Evolutionary conservation across 2,329 filamentous ascomycete genomes (phyloP), one percentile per base, ranked within the genome.

Genomic region (Scytalidium sp.): DNA sequence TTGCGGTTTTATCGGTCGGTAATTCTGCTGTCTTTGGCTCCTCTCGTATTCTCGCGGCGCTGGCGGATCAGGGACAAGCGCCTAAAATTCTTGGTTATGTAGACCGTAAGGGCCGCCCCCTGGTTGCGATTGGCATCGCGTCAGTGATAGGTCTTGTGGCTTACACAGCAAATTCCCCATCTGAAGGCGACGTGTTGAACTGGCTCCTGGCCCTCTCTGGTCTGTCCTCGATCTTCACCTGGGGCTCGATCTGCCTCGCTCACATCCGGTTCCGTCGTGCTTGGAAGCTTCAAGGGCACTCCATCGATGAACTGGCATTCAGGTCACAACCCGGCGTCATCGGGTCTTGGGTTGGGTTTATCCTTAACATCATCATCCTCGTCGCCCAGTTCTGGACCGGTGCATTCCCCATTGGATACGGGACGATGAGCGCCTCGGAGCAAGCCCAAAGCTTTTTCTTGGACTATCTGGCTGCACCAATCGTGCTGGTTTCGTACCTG

Each of bases 11-110:
- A 19, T 95, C 90, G 1, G 92, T 97, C 52, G 91, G 91, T 50
- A 97, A 96, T 69, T 93, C 90, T 6, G 85, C 91, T 53, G 86
- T 97, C 52, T 97, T 96, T 62, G 93, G 91, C 29, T 93, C 90
- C 20, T 95, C 90, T 1, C 85, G 93, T 60, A 97, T 92, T 2
- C 81, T 97, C 7, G 90, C 91, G 21, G 91, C 92, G 3, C 80
- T 97, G 2, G 91, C 92, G 41, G 91, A 96, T 66, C 90, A 95
- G 67, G 81, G 84, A 49, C 90, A 94, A 65, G 91, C 89, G 0
- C 91, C 92, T 7, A 78, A 74, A 54, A 75, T 92, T 56, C 75
- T 96, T 25, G 83, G 82, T 51, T 96, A 93, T 70, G 85, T 94
- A 60, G 92, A 93, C 72, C 84, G 86, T 43, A 81, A 85, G 56